Base-by-base conservation (phyloP, 805 yeast species). In the Grigorovia transvaalensis region DNA sequence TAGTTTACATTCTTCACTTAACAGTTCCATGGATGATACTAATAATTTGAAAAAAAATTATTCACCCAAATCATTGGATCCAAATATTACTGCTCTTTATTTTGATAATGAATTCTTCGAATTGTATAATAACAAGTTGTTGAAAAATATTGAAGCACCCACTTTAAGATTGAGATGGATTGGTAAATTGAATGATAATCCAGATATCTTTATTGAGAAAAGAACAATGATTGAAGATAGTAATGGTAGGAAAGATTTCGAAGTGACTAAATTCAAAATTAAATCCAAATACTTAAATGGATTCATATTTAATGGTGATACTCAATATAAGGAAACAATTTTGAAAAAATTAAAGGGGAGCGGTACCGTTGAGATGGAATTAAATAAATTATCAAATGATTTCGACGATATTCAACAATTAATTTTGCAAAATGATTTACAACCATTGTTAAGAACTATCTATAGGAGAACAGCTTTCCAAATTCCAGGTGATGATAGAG, bases 391-490 rank as follows among this genome's bases (percentile, higher is more conserved):
- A 59, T 74, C 76, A 51, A 63, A 73, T 15, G 79, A 82, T 53
- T 81, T 87, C 50, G 74, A 76, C 44, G 79, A 77, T 50, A 70
- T 88, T 50, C 82, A 84, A 62, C 66, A 71, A 13, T 85, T 82
- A 62, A 84, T 91, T 55, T 64, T 69, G 44, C 80, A 80, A 50
- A 75, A 82, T 59, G 77, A 80, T 54, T 74, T 91, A 56, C 86
- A 88, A 69, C 99, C 99, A 13, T 80, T 87, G 42, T 71, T 93
- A 65, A 82, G 98, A 71, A 79, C 96, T 11, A 79, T 84, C 41
- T 88, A 87, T 71, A 86, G 88, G 44, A 79, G 98, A 68, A 87
- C 96, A 6, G 98, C 98, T 2, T 91, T 93, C 74, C 97, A 91
- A 74, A 91, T 91, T 60, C 99, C 99, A 2, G 97, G 97, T 53